Base-by-base conservation (phyloP, 129 eudicot genomes). In the Flaveria brownii region DNA sequence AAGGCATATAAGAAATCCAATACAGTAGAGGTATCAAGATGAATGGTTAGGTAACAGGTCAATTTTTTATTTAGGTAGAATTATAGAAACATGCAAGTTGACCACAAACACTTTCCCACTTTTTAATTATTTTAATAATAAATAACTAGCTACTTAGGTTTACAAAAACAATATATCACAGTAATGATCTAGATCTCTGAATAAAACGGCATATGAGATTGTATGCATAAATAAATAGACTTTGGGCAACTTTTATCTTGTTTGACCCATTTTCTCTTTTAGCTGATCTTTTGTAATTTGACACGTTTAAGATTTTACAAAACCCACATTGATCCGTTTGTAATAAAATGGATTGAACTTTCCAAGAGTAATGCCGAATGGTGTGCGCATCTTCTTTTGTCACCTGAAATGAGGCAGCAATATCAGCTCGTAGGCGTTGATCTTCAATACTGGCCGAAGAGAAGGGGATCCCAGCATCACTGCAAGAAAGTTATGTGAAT, bases 321-420 rank as follows among this genome's bases (percentile, higher is more conserved):
- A 28, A 25, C n/a, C 52, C 68, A 43, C n/a, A 54, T 68, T 8
- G 52, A 12, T 18, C 33, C 41, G 1, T 61, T 13, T n/a, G 4
- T 61, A 61, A 61, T 15, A 61, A 3, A 63, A 63, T 30, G 45
- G 11, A 10, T 63, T 18, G 10, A 28, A 63, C 30, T 13, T 63
- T 39, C 67, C 67, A 33, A 5, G 43, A 28, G 69, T 63, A 14
- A 63, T 30, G 69, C 11, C 13, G 8, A 33, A 22, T 70, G 30
- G 51, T 47, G 68, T 14, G 14, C 61, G 68, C 68, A 42, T 73
- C 65, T 42, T 73, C 17, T 61, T 41, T 49, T 47, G 51, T 83
- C 81, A 90, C 98, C 97, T 94, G 98, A 77, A 94, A 94, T 46
- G 97, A 91, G 68, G 97, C 98, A 45, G 98, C 98, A 85, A 93